phyloP scores from a whole-genome alignment of 192 early-diverging fungal genomes.

The Gorgonomyces haynaldii region DNA sequence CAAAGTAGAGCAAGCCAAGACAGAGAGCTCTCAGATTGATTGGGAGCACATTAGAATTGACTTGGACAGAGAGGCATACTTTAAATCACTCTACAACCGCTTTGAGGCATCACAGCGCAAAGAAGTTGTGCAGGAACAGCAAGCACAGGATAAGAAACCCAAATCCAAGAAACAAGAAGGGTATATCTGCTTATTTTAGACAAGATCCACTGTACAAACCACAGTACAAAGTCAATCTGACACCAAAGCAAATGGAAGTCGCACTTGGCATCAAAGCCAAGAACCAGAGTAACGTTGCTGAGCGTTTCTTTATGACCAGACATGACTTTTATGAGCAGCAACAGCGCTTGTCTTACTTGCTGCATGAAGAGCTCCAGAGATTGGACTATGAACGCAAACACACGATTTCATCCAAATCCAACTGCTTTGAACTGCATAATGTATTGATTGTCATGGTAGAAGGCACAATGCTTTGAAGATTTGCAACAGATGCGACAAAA shows the following conservation, averaged over 20 bases:
- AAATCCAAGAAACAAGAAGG: background rate
- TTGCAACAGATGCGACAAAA: slow-evolving; percentile 25
- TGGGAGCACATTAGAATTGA: slow-evolving; percentile 36
- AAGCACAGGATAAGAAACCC: slow-evolving; percentile 3
- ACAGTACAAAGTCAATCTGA: background rate
- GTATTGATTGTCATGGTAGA: slow-evolving; percentile 12
- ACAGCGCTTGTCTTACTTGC: slow-evolving; percentile 24
- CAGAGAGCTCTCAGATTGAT: slow-evolving; percentile 17
- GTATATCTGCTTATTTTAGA: background rate
- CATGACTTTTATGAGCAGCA: slow-evolving; percentile 38
- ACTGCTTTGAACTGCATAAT: slow-evolving; percentile 25
- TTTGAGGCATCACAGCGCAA: slow-evolving; percentile 14
- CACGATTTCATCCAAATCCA: slow-evolving; percentile 24
- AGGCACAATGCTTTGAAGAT: slow-evolving; percentile 32
- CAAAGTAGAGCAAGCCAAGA: slow-evolving; percentile 1
- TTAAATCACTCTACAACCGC: slow-evolving; percentile 21
- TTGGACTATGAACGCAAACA: slow-evolving; percentile 32
- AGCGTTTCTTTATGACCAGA: slow-evolving; percentile 31
- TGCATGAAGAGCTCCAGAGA: slow-evolving; percentile 33
- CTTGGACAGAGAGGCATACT: slow-evolving; percentile 33
- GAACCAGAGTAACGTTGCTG: slow-evolving; percentile 17
- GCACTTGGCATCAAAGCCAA: slow-evolving; percentile 19
- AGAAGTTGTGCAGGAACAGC: slow-evolving; percentile 5
- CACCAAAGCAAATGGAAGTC: slow-evolving; percentile 26
- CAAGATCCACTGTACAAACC: background rate